phyloP scores from a whole-genome alignment of 495 filamentous ascomycete species.

The Aspergillus ellipticus region DNA sequence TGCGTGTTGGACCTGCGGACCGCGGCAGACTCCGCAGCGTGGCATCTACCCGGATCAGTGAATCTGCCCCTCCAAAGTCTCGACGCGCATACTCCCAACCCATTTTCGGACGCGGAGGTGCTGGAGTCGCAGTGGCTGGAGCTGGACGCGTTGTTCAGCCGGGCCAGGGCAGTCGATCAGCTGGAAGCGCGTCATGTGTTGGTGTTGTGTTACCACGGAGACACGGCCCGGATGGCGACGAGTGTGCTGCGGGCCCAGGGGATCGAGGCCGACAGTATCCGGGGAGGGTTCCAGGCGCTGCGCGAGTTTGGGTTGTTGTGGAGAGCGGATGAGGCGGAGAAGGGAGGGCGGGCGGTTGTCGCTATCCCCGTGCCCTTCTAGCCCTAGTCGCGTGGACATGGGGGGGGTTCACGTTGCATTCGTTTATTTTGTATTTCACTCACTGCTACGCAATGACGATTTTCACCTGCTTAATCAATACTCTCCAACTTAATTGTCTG shows the following conservation, averaged over 20 bases:
- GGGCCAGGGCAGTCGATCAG: slow-evolving; percentile 20
- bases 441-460: neutral
- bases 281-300: slow-evolving; percentile 39
- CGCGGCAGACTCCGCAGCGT: slow-evolving; percentile 34
- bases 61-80: slow-evolving; percentile 39
- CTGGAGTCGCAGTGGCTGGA: slow-evolving; percentile 45
- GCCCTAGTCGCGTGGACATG: neutral
- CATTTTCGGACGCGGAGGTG: slow-evolving; percentile 42
- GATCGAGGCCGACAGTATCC: slow-evolving; percentile 46
- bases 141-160: slow-evolving; percentile 37
- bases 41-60: slow-evolving; percentile 42
- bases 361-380: neutral
- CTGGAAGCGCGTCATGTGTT: slow-evolving; percentile 36
- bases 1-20: slow-evolving; percentile 43
- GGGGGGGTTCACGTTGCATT: neutral
- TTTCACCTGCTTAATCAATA: too few relatives aligned
- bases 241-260: slow-evolving; percentile 50
- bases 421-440: neutral
- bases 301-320: slow-evolving; percentile 28
- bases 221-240: slow-evolving; percentile 50
- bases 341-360: neutral
- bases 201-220: slow-evolving; percentile 51
- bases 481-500: neutral
- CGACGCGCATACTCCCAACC: slow-evolving; percentile 32
- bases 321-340: slow-evolving; percentile 8